These are phyloP conservation scores for Lentinula guzmanii DNA, from an alignment of 768 basidiomycete genomes.

Conservation along the genomic window DNA sequence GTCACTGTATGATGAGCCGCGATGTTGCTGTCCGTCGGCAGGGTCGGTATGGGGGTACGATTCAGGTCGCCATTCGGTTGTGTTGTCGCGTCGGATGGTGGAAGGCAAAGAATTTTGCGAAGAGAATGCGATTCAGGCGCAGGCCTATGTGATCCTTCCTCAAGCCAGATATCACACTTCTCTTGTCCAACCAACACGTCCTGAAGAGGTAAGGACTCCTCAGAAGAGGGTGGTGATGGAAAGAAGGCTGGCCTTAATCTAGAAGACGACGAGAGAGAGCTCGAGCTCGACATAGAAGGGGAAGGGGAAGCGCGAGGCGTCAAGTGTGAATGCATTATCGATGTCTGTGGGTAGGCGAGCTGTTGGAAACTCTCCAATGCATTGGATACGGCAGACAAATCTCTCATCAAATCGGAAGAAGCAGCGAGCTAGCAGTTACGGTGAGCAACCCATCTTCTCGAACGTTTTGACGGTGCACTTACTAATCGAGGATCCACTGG, in stretches of 20 bases:
- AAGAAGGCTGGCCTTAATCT: conserved; percentile 20
- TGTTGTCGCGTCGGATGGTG: not conserved
- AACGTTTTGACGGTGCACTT: conserved; percentile 14
- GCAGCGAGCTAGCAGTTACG: conserved; percentile 16
- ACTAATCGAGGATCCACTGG: conserved; percentile 22
- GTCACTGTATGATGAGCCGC: not conserved
- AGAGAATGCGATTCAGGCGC: not conserved
- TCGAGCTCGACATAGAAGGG: conserved; percentile 10
- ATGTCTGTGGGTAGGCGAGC: conserved; percentile 29
- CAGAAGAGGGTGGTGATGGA: conserved; percentile 17
- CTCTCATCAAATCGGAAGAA: conserved; percentile 46
- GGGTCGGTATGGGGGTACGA: not conserved
- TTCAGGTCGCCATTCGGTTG: not conserved
- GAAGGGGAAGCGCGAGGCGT: conserved; percentile 13
- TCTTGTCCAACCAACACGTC: not conserved
- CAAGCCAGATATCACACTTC: not conserved
- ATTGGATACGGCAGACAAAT: conserved; percentile 38
- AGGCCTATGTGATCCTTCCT: not conserved
- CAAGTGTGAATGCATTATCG: not conserved
- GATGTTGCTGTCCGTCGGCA: not conserved
- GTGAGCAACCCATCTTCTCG: not conserved
- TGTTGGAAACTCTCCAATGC: conserved; percentile 51
- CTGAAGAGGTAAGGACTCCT: not conserved
- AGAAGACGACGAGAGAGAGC: conserved; percentile 3
- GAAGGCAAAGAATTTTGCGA: conserved; percentile 3